Evolutionary conservation across 23 red algal genomes (phyloP), one percentile per base, ranked within the genome.

Genomic region (Gracilariopsis chorda): DNA sequence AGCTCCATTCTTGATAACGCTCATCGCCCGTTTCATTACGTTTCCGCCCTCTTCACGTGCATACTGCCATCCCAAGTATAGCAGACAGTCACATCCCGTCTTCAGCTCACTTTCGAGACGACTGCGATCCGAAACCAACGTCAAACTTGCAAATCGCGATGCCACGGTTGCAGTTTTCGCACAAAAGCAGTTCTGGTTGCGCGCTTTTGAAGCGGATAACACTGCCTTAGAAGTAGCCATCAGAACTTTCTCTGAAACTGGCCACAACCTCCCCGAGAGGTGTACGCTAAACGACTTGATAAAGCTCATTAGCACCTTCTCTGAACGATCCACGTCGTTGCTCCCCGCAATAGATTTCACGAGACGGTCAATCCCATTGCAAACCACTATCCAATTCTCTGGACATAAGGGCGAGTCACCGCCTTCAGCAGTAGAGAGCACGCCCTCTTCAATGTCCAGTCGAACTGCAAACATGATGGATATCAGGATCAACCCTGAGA

Each of bases 11-110:
- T 59, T 70, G n/a, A 88, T 47, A 20, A 88, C 83, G 19, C 7
- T 65, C 83, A 75, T 88, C 11, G 52, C 69, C 41, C 83, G 35
- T 36, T 88, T 88, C 83, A 88, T 88, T 37, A 37, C 62, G 37
- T 76, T 88, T 56, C 83, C 83, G 20, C 29, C 83, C 24, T 64
- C 63, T 29, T 88, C 21, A 36, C 21, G 41, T 39, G 48, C 62
- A 30, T 68, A 88, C 34, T 23, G 46, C 83, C 65, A 88, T n/a
- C 83, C 83, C 17, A 77, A 8, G 7, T n/a, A 77, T 48, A 88
- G 65, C 57, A 55, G 13, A 40, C 69, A 77, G 11, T 88, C 83
- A 35, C 83, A 88, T 34, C 43, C 21, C 3, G 83, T 88, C 62
- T 44, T 37, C 48, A 88, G 83, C 35, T 76, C 37, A 19, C 44